Percentiles rank a stretch among this genome's conserved stretches.
Evolutionary conservation across 495 filamentous ascomycete genomes (phyloP).

Genomic region (Aspergillus coremiiformis): DNA sequence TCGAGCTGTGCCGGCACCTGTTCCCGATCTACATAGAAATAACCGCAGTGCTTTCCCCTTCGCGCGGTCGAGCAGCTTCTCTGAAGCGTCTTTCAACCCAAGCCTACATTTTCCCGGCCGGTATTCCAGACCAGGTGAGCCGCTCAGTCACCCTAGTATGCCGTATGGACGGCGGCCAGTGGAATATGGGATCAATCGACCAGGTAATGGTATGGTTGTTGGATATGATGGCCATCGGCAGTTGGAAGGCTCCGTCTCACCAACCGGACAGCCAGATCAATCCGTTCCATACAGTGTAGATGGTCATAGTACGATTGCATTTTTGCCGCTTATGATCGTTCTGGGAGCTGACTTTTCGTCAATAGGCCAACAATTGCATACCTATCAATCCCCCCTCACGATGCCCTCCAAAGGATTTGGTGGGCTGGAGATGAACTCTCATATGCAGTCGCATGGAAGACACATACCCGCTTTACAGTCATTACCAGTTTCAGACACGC

Average conservation of each 20-base stretch:
- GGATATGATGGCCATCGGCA: slow-evolving; percentile 28
- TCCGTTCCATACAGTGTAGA: slow-evolving; percentile 20
- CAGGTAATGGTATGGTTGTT: slow-evolving; percentile 24
- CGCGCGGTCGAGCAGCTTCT: slow-evolving; percentile 38
- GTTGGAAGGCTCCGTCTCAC: slow-evolving; percentile 37
- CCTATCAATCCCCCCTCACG: slow-evolving; percentile 26
- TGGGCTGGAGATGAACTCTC: slow-evolving; percentile 26
- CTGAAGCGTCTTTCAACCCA: slow-evolving; percentile 30
- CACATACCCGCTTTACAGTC: slow-evolving; percentile 26
- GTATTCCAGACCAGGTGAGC: slow-evolving; percentile 25
- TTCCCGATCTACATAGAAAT: slow-evolving; percentile 29
- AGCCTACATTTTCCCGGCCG: slow-evolving; percentile 29
- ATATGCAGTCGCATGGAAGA: slow-evolving; percentile 25
- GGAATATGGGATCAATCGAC: slow-evolving; percentile 28
- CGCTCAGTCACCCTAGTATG: slow-evolving; percentile 20
- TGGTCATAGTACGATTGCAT: slow-evolving; percentile 9
- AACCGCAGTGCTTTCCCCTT: slow-evolving; percentile 30
- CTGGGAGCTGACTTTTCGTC: slow-evolving; percentile 7
- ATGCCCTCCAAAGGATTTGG: slow-evolving; percentile 29
- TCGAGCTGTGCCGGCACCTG: slow-evolving; percentile 24
- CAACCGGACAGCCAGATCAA: slow-evolving; percentile 27
- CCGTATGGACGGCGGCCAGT: slow-evolving; percentile 31
- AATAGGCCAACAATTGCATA: slow-evolving; percentile 27
- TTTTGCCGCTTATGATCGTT: background rate
- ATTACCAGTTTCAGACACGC: slow-evolving; percentile 27